Evolutionary conservation across 2,329 filamentous ascomycete species (phyloP).

Genomic region (Furcasterigmium sp.): DNA sequence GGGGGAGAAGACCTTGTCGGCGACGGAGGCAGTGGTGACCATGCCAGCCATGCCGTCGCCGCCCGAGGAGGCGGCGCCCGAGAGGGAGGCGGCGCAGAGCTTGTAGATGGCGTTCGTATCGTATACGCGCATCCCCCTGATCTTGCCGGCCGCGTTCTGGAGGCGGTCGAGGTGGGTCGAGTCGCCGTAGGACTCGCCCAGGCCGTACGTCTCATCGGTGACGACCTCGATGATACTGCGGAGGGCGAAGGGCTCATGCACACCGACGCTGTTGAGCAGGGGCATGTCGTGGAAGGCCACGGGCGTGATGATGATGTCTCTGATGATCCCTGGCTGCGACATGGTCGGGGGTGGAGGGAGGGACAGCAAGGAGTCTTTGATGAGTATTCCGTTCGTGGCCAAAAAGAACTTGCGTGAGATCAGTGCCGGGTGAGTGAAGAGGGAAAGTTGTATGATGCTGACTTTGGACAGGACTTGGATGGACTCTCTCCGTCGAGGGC

Average conservation of each 20-base stretch:
- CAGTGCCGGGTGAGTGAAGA: too few relatives aligned
- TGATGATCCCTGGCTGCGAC: conserved; percentile 22
- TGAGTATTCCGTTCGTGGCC: too few relatives aligned
- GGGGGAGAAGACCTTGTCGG: conserved; percentile 35
- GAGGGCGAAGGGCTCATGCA: conserved; percentile 35
- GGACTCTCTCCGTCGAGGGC: too few relatives aligned
- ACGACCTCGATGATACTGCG: conserved; percentile 34
- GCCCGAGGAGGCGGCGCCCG: conserved; percentile 37
- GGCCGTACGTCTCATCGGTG: conserved; percentile 26
- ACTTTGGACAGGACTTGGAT: too few relatives aligned
- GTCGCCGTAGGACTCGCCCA: conserved; percentile 36
- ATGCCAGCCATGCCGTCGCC: conserved; percentile 56
- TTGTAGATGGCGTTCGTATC: conserved; percentile 83
- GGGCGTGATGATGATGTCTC: conserved; percentile 32
- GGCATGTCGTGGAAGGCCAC: conserved; percentile 40
- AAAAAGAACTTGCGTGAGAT: too few relatives aligned
- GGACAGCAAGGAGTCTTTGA: too few relatives aligned
- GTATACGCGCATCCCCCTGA: conserved; percentile 23
- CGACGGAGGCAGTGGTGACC: conserved; percentile 34
- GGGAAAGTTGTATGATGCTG: too few relatives aligned
- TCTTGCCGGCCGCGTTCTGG: conserved; percentile 20
- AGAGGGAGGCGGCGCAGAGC: conserved; percentile 69
- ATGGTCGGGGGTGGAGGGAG: conserved; percentile 13
- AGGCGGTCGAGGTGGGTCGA: conserved; percentile 28
- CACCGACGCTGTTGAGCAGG: conserved; percentile 35